Percentiles rank a stretch among this genome's conserved stretches.
These are phyloP conservation scores for Yamadazyma sp. DNA, from an alignment of 1,139 yeast species.

Conservation along the genomic window DNA sequence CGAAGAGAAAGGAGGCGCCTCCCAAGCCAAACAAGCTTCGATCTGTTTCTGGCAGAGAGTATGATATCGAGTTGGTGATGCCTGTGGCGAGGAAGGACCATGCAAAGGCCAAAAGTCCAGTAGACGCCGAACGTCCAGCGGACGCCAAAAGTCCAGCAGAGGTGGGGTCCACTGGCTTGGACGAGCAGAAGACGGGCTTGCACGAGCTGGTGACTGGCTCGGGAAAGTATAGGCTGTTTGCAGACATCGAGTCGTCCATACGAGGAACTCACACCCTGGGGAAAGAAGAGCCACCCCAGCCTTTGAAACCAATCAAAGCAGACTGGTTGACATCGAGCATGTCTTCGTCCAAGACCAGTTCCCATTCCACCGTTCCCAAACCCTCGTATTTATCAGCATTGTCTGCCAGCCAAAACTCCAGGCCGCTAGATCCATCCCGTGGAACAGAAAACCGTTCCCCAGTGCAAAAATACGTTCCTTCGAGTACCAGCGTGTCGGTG, in stretches of 20 bases:
- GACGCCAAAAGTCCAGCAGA: too few species aligned
- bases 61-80: conserved; percentile 5
- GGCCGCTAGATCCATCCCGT: conserved; percentile 1
- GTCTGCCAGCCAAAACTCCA: conserved; percentile 14
- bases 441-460: background rate
- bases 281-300: background rate
- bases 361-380: conserved; percentile 11
- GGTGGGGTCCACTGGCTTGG: too few species aligned
- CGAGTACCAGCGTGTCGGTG: conserved; percentile 1
- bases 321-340: conserved; percentile 11
- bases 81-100: conserved; percentile 8
- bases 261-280: background rate
- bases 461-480: conserved; percentile 3
- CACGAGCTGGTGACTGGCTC: background rate
- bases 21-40: conserved; percentile 4
- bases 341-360: background rate
- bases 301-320: conserved; percentile 10
- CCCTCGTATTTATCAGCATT: conserved; percentile 14
- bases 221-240: conserved; percentile 11
- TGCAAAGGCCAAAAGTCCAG: background rate
- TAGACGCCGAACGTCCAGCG: too few species aligned
- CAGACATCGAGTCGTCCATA: conserved; percentile 14
- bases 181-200: too few species aligned
- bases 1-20: conserved; percentile 3
- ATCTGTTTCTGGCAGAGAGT: too few species aligned